phyloP scores from a whole-genome alignment of 495 filamentous ascomycete species.

The Podospora didyma region DNA sequence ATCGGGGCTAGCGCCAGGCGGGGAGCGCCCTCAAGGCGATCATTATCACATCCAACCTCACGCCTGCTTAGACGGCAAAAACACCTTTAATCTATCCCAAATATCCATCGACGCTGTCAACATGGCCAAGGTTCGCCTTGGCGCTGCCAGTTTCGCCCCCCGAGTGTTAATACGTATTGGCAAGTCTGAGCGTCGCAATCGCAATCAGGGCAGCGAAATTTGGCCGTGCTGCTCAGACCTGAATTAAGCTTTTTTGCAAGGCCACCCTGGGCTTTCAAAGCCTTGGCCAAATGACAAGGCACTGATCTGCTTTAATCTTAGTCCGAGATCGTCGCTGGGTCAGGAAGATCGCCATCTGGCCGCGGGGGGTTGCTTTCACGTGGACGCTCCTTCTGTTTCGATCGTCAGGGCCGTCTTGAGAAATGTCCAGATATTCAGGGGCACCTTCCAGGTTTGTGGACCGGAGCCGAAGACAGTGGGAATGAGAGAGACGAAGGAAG shows the following conservation, averaged over 20 bases:
- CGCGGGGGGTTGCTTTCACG: too few species aligned
- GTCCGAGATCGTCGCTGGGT: too few species aligned
- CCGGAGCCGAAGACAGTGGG: too few species aligned
- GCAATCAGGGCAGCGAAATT: background rate
- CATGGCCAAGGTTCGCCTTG: too few species aligned
- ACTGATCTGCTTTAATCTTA: too few species aligned
- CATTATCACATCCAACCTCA: background rate
- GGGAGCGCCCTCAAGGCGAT: background rate
- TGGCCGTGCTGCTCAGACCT: too few species aligned
- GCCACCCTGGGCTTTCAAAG: background rate
- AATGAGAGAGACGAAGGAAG: too few species aligned
- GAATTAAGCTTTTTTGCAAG: slow-evolving; percentile 4
- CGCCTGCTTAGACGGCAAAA: slow-evolving; percentile 17
- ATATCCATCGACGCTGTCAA: slow-evolving; percentile 1
- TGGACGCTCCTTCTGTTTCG: too few species aligned
- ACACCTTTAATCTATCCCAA: slow-evolving; percentile 16
- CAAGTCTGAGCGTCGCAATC: background rate
- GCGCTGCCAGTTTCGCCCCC: background rate
- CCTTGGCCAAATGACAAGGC: too few species aligned
- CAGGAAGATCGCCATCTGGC: too few species aligned
- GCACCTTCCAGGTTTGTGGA: too few species aligned
- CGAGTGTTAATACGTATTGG: slow-evolving; percentile 6
- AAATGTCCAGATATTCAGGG: too few species aligned
- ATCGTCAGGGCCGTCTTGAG: background rate
- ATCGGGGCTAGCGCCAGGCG: background rate